phyloP scores from a whole-genome alignment of 495 filamentous ascomycete species.

The Zalerion maritima region DNA sequence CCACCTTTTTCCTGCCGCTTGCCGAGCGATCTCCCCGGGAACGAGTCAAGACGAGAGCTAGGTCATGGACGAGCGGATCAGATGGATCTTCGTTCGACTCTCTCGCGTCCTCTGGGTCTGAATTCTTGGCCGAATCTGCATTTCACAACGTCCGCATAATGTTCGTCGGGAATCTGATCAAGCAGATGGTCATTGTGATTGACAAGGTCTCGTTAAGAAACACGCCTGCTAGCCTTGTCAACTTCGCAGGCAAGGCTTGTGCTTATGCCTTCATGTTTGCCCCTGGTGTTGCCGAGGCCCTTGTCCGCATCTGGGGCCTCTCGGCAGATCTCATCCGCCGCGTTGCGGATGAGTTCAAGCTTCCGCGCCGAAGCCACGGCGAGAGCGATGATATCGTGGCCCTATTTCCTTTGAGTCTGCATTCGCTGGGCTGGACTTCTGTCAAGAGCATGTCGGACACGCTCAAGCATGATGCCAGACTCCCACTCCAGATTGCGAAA shows the following conservation, averaged over 20 bases:
- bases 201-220: slow-evolving; percentile 83
- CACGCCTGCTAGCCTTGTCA: slow-evolving; percentile 81
- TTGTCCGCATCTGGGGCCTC: slow-evolving; percentile 72
- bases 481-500: slow-evolving; percentile 53
- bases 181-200: slow-evolving; percentile 78
- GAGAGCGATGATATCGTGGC: slow-evolving; percentile 46
- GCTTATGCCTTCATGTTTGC: slow-evolving; percentile 97
- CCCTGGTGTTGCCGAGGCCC: slow-evolving; percentile 71
- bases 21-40: slow-evolving; percentile 31
- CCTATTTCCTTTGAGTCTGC: slow-evolving; percentile 58
- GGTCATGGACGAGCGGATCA: slow-evolving; percentile 24
- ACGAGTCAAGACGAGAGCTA: slow-evolving; percentile 13
- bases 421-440: slow-evolving; percentile 57
- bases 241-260: slow-evolving; percentile 85
- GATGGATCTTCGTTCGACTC: slow-evolving; percentile 39
- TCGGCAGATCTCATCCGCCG: slow-evolving; percentile 51
- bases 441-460: slow-evolving; percentile 44
- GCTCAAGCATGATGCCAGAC: slow-evolving; percentile 51
- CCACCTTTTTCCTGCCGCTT: slow-evolving; percentile 47
- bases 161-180: slow-evolving; percentile 72
- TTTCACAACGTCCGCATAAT: slow-evolving; percentile 89
- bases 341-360: slow-evolving; percentile 47
- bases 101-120: slow-evolving; percentile 47
- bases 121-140: slow-evolving; percentile 77
- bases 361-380: slow-evolving; percentile 30